Conservation (phyloP, 2,329 filamentous ascomycete species). For the Colletotrichum truncatum region DNA sequence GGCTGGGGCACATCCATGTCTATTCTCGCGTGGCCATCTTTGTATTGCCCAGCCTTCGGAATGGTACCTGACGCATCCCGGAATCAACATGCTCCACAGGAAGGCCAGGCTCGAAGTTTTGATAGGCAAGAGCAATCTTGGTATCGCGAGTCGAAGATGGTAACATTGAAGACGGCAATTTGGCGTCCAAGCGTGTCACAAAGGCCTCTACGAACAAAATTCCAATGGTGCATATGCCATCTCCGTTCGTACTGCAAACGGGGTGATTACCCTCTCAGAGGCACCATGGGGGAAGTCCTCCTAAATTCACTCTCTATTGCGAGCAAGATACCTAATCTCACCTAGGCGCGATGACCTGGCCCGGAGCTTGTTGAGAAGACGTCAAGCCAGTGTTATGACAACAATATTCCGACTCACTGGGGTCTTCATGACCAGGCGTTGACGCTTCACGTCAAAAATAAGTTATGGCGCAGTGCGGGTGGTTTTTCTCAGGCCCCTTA, state of each 20-base stretch:
- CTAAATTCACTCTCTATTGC: not conserved
- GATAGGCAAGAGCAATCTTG: constrained; percentile 13
- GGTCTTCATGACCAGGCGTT: constrained; percentile 9
- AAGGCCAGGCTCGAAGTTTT: not conserved
- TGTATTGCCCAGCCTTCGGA: constrained; percentile 8
- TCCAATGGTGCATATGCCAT: constrained; percentile 15
- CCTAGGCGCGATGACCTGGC: not conserved
- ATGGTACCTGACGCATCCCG: constrained; percentile 5
- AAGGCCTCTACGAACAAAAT: constrained; percentile 1
- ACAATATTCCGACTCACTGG: not conserved
- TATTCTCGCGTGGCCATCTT: constrained; percentile 19
- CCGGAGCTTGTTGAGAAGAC: not conserved
- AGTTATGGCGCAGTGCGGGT: not conserved
- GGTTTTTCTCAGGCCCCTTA: not conserved
- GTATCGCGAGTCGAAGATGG: not conserved
- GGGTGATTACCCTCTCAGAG: constrained; percentile 1
- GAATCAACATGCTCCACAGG: not conserved
- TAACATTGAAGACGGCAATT: not conserved
- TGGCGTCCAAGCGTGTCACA: constrained; percentile 17
- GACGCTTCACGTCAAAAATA: not conserved
- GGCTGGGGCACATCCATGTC: constrained; percentile 11
- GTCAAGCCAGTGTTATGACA: not conserved
- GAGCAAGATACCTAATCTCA: not conserved
- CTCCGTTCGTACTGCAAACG: not conserved
- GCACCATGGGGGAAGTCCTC: no score